Evolutionary conservation across 345 rosid species (phyloP).

Genomic region (Iberis pinnata): DNA sequence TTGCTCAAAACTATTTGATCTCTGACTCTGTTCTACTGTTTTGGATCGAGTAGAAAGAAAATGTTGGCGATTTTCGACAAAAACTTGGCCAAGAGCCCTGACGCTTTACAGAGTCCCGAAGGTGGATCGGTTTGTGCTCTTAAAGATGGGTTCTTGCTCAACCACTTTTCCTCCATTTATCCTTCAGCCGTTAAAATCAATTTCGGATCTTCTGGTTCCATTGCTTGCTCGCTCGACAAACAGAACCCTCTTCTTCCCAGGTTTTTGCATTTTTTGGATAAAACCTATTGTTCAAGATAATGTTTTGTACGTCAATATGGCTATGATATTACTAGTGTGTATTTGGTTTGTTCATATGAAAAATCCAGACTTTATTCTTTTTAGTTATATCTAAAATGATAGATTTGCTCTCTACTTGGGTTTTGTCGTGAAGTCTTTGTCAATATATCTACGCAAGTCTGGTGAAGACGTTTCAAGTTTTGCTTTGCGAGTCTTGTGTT

Average conservation of each 20-base stretch:
- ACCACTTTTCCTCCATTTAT: slow-evolving; percentile 46
- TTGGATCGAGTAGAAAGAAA: slow-evolving; percentile 18
- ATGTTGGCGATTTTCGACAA: slow-evolving; percentile 92
- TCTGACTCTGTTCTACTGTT: slow-evolving; percentile 11
- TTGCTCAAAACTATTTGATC: slow-evolving; percentile 1
- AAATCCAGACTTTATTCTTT: too few relatives aligned
- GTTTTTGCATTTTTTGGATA: too few relatives aligned
- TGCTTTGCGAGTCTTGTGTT: too few relatives aligned
- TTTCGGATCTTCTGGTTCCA: slow-evolving; percentile 66
- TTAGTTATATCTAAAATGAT: too few relatives aligned
- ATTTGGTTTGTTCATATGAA: too few relatives aligned
- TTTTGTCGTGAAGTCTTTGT: too few relatives aligned
- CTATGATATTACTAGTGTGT: too few relatives aligned
- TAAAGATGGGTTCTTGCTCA: slow-evolving; percentile 57
- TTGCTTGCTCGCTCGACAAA: slow-evolving; percentile 61
- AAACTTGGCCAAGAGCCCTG: slow-evolving; percentile 76
- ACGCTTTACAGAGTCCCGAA: slow-evolving; percentile 54
- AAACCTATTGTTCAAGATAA: too few relatives aligned
- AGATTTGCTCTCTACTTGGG: too few relatives aligned
- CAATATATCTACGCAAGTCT: too few relatives aligned
- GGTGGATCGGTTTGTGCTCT: slow-evolving; percentile 46
- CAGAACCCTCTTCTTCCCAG: slow-evolving; percentile 91
- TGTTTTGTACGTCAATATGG: too few relatives aligned
- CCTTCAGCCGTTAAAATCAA: slow-evolving; percentile 59
- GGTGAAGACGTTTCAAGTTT: too few relatives aligned